Conservation (phyloP, 192 early-diverging fungal species). For the Mortierella alpina region DNA sequence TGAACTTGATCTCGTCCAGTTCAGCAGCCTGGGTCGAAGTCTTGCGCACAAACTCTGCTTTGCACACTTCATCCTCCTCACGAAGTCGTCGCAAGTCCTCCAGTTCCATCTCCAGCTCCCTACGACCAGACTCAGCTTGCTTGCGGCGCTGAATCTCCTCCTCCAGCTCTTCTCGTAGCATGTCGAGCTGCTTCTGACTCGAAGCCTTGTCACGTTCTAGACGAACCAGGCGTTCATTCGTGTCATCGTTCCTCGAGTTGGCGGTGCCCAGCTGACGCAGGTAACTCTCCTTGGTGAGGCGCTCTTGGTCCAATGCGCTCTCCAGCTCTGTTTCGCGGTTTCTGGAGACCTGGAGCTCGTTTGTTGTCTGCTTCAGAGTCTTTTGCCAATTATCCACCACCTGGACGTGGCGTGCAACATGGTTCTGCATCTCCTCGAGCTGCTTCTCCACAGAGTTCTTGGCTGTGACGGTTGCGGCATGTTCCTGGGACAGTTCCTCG, state of each 20-base stretch:
- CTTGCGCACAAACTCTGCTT: constrained; percentile 48
- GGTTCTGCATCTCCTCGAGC: constrained; percentile 38
- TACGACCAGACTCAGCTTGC: constrained; percentile 30
- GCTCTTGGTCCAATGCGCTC: constrained; percentile 45
- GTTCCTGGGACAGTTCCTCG: constrained; percentile 60
- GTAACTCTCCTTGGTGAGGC: constrained; percentile 51
- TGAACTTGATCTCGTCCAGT: constrained; percentile 72
- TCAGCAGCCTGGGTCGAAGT: constrained; percentile 57
- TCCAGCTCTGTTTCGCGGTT: constrained; percentile 43
- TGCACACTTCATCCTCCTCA: constrained; percentile 45
- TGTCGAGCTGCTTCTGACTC: constrained; percentile 50
- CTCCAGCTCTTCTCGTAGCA: constrained; percentile 45
- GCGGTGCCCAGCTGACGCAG: constrained; percentile 45
- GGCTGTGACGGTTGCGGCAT: constrained; percentile 12
- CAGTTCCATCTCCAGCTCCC: constrained; percentile 47
- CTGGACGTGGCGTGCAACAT: constrained; percentile 45
- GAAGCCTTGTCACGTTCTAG: constrained; percentile 50
- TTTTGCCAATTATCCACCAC: constrained; percentile 47
- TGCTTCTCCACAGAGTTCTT: constrained; percentile 49
- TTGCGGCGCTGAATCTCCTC: constrained; percentile 51
- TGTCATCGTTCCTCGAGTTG: constrained; percentile 51
- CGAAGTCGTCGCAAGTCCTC: constrained; percentile 34
- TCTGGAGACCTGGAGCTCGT: constrained; percentile 43
- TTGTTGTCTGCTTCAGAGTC: constrained; percentile 44
- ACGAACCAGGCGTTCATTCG: constrained; percentile 36